Conservation (phyloP, 2,329 filamentous ascomycete species). For the Dendryphion nanum region DNA sequence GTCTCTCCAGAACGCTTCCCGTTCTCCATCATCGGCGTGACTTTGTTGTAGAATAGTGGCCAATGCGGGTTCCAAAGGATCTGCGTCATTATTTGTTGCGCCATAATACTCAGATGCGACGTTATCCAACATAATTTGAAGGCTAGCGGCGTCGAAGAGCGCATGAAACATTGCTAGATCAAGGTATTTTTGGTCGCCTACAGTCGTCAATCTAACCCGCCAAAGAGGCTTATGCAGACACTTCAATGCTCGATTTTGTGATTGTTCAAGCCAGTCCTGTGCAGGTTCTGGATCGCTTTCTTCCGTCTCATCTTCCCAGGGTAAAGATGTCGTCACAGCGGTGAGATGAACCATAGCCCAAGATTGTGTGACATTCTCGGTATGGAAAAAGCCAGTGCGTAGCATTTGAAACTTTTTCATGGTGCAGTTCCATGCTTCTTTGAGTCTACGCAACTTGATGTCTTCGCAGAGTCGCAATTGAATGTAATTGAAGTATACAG, state of each 20-base stretch:
- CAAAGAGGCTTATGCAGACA: slow-evolving; percentile 61
- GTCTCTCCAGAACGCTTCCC: slow-evolving; percentile 62
- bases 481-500: slow-evolving; percentile 74
- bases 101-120: slow-evolving; percentile 47
- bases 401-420: slow-evolving; percentile 66
- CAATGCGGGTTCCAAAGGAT: slow-evolving; percentile 45
- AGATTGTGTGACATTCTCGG: slow-evolving; percentile 58
- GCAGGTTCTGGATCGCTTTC: slow-evolving; percentile 1
- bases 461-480: slow-evolving; percentile 50
- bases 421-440: slow-evolving; percentile 59
- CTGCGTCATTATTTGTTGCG: slow-evolving; percentile 14
- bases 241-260: slow-evolving; percentile 35
- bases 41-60: slow-evolving; percentile 45
- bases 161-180: slow-evolving; percentile 70
- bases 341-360: slow-evolving; percentile 74
- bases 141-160: slow-evolving; percentile 78
- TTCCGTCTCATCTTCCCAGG: slow-evolving; percentile 22
- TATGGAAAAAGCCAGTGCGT: slow-evolving; percentile 68
- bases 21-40: slow-evolving; percentile 23
- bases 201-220: slow-evolving; percentile 54
- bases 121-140: slow-evolving; percentile 63
- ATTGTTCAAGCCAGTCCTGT: slow-evolving; percentile 22
- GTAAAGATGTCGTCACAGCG: slow-evolving; percentile 30
- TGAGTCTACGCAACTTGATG: slow-evolving; percentile 45
- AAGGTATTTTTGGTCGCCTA: slow-evolving; percentile 24